phyloP scores from a whole-genome alignment of 2,329 filamentous ascomycete species.

The Aspergillus nomiae region DNA sequence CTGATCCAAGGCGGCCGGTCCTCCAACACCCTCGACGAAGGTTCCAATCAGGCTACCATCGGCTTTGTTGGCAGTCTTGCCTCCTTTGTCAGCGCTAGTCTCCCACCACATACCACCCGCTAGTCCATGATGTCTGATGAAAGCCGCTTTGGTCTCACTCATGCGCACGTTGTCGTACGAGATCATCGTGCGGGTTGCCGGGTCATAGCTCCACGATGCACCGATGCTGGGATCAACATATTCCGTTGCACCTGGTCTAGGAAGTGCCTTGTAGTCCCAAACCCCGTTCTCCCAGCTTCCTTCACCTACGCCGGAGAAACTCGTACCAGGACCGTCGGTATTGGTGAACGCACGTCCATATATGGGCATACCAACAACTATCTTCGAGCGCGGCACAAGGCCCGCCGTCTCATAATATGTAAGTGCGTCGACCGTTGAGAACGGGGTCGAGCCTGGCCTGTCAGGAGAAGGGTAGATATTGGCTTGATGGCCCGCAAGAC shows the following conservation, averaged over 20 bases:
- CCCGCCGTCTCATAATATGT: constrained; percentile 67
- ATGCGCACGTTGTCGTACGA: constrained; percentile 68
- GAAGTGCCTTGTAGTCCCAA: constrained; percentile 85
- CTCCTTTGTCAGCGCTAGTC: constrained; percentile 73
- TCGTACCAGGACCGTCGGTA: constrained; percentile 72
- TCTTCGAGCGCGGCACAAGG: constrained; percentile 65
- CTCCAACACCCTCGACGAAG: constrained; percentile 42
- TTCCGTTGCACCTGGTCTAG: constrained; percentile 67
- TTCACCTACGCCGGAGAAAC: constrained; percentile 73
- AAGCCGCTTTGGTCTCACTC: constrained; percentile 69
- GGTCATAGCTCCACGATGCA: constrained; percentile 78
- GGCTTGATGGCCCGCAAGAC: constrained; percentile 72
- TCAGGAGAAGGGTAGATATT: constrained; percentile 67
- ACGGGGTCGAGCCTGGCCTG: constrained; percentile 72
- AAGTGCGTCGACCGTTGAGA: constrained; percentile 71
- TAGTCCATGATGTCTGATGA: constrained; percentile 65
- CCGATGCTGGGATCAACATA: constrained; percentile 62
- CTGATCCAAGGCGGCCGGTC: constrained; percentile 36
- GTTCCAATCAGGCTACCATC: constrained; percentile 68
- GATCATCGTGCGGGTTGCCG: constrained; percentile 65
- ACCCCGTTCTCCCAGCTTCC: constrained; percentile 80
- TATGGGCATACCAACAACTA: constrained; percentile 93
- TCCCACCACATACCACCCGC: constrained; percentile 99
- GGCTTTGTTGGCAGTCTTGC: constrained; percentile 40
- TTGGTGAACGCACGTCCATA: constrained; percentile 85